phyloP scores from a whole-genome alignment of 345 rosid species.

The Melastoma malabathricum region DNA sequence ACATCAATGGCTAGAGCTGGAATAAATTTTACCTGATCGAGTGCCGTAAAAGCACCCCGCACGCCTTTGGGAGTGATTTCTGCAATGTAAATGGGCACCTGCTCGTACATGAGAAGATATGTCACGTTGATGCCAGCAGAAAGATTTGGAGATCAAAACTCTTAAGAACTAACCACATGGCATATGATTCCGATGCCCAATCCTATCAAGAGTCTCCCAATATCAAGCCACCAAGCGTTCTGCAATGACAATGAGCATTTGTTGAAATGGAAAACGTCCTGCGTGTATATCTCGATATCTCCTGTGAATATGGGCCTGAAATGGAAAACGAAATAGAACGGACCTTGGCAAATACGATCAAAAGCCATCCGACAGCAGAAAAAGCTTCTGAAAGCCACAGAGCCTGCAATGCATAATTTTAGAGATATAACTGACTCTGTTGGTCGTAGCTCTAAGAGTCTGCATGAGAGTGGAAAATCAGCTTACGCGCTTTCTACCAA shows the following conservation, averaged over 20 bases:
- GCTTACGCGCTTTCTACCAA: constrained; percentile 7
- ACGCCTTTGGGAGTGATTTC: constrained; percentile 13
- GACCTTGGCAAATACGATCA: constrained; percentile 33
- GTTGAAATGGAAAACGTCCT: background rate
- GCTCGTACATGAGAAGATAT: background rate
- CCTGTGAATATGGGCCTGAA: background rate
- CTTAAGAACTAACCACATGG: constrained; percentile 19
- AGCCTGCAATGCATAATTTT: constrained; percentile 20
- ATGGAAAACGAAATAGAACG: background rate
- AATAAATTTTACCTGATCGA: constrained; percentile 9
- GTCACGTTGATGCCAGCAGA: background rate
- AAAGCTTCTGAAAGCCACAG: constrained; percentile 44
- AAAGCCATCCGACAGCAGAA: constrained; percentile 40
- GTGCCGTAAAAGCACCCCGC: constrained; percentile 11
- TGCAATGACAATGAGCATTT: background rate
- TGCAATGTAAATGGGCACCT: constrained; percentile 14
- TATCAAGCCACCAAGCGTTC: constrained; percentile 23
- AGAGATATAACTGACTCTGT: background rate
- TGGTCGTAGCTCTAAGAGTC: background rate
- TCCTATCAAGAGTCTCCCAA: constrained; percentile 21
- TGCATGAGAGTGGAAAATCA: background rate
- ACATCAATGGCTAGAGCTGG: background rate
- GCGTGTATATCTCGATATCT: background rate
- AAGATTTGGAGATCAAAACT: background rate
- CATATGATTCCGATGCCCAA: constrained; percentile 20